These are phyloP conservation scores for Globisporangium spinosum DNA, from an alignment of 352 stramenopile genomes.

Conservation along the genomic window DNA sequence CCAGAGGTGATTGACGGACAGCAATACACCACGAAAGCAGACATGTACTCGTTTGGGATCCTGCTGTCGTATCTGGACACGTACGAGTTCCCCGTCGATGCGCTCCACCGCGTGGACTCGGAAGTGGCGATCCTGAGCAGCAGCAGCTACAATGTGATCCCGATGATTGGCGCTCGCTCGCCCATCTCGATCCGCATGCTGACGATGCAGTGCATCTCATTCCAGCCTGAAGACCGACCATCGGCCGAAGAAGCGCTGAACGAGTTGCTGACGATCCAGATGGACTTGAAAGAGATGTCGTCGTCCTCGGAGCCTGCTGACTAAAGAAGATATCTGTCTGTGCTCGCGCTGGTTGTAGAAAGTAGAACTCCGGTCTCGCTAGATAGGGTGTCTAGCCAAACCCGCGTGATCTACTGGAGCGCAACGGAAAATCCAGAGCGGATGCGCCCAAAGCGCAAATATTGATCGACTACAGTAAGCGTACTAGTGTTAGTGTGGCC, in stretches of 20 bases:
- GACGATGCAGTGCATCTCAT: constrained; percentile 38
- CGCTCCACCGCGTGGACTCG: constrained; percentile 36
- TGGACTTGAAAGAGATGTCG: constrained; percentile 22
- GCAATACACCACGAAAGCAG: constrained; percentile 42
- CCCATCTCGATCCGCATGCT: constrained; percentile 34
- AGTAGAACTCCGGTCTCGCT: not conserved
- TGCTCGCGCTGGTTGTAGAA: not conserved
- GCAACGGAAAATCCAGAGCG: not conserved
- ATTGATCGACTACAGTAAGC: too few species aligned
- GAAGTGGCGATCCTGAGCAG: constrained; percentile 40
- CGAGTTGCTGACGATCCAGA: constrained; percentile 29
- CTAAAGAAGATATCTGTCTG: not conserved
- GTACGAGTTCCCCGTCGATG: constrained; percentile 35
- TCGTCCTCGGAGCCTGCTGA: constrained; percentile 11
- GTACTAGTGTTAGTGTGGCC: not conserved
- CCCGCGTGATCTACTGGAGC: too few species aligned
- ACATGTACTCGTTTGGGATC: constrained; percentile 47
- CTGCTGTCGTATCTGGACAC: constrained; percentile 33
- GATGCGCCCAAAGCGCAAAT: not conserved
- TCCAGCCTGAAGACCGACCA: constrained; percentile 40
- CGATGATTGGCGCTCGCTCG: constrained; percentile 19
- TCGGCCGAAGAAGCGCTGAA: constrained; percentile 31
- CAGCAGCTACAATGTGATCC: constrained; percentile 14
- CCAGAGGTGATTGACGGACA: constrained; percentile 40
- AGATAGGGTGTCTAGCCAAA: not conserved